Conservation (phyloP, 2,329 filamentous ascomycete genomes). For the Zelopaecilomyces penicillatus region DNA sequence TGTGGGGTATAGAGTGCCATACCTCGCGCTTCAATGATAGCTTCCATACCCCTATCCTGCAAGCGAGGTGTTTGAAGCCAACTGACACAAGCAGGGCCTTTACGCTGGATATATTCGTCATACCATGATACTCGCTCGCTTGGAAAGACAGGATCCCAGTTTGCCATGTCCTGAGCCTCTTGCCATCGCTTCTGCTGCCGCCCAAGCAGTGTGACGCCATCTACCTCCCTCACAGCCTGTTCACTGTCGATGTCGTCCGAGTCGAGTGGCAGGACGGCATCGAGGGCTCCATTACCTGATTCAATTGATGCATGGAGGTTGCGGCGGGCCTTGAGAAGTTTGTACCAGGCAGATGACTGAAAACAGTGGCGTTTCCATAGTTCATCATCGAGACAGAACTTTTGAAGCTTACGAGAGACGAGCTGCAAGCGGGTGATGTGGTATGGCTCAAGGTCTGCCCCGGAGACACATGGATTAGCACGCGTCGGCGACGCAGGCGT, state of each 20-base stretch:
- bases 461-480: not conserved
- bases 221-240: conserved; percentile 8
- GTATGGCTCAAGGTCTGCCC: conserved; percentile 27
- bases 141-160: conserved; percentile 75
- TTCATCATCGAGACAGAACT: conserved; percentile 62
- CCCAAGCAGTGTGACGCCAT: not conserved
- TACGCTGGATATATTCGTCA: conserved; percentile 76
- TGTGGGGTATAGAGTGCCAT: conserved; percentile 56
- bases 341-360: conserved; percentile 57
- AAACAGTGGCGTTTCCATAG: conserved; percentile 74
- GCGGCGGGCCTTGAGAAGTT: conserved; percentile 41
- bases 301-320: conserved; percentile 23
- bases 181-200: conserved; percentile 12
- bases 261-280: conserved; percentile 25
- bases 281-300: conserved; percentile 1
- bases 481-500: not conserved
- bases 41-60: conserved; percentile 30
- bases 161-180: conserved; percentile 51
- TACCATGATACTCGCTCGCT: conserved; percentile 74
- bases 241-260: conserved; percentile 13
- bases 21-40: conserved; percentile 60
- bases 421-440: conserved; percentile 56
- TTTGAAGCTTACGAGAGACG: conserved; percentile 57
- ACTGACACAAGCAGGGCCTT: conserved; percentile 62
- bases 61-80: conserved; percentile 64